Conservation (phyloP, 305 asterid species). For the Fraxinus ornus region DNA sequence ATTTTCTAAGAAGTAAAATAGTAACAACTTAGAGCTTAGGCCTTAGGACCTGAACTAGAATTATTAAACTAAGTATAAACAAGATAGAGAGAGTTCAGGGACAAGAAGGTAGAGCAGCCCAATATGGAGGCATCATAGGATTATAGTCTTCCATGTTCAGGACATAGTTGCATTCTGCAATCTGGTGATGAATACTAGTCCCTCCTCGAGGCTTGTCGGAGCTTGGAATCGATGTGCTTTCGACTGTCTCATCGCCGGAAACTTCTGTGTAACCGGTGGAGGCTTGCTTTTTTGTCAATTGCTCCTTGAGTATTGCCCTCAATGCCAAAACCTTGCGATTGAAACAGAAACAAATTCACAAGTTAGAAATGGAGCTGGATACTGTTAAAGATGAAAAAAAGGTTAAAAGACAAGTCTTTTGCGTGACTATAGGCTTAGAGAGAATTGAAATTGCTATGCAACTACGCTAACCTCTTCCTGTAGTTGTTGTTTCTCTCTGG, state of each 20-base stretch:
- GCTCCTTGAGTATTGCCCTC: constrained; percentile 59
- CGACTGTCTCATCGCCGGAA: constrained; percentile 68
- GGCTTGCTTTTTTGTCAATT: constrained; percentile 46
- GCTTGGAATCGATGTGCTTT: constrained; percentile 63
- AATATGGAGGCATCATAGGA: constrained; percentile 53
- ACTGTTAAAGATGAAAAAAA: background rate
- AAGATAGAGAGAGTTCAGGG: background rate
- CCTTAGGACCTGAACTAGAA: background rate
- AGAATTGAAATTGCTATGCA: background rate
- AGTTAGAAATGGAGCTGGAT: background rate
- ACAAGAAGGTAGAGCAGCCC: constrained; percentile 40
- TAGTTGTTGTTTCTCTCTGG: constrained; percentile 77
- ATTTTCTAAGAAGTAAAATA: background rate
- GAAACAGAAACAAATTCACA: background rate
- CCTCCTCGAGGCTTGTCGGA: constrained; percentile 31
- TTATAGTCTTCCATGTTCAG: constrained; percentile 58
- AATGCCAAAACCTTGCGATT: constrained; percentile 54
- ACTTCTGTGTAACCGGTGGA: constrained; percentile 45
- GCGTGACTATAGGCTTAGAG: background rate
- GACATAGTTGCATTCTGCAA: constrained; percentile 50
- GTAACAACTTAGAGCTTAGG: background rate
- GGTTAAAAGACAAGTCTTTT: background rate
- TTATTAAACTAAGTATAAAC: background rate
- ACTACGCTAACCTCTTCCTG: constrained; percentile 63
- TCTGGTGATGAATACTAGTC: constrained; percentile 27